A percentile compares a stretch with the other conserved stretches of the same genome.
phyloP scores from a whole-genome alignment of 345 rosid genomes.

The Fremontodendron californicum region DNA sequence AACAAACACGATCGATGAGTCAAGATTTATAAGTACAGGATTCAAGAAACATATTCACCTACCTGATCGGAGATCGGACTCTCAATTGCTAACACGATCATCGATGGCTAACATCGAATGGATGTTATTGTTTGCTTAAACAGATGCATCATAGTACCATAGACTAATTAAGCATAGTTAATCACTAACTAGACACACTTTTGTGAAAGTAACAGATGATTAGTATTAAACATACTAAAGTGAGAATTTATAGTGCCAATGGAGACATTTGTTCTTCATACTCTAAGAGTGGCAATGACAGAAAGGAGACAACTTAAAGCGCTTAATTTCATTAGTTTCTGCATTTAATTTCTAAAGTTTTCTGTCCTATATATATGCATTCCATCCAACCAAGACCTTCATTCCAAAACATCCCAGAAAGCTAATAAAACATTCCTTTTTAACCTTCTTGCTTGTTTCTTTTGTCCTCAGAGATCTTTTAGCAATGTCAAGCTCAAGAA shows the following conservation, averaged over 20 bases:
- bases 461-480: neutral
- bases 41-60: neutral
- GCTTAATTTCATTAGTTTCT: neutral
- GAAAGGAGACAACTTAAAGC: neutral
- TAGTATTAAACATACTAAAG: neutral
- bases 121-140: too few species aligned
- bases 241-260: neutral
- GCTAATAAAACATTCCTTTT: neutral
- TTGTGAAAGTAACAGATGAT: neutral
- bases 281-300: neutral
- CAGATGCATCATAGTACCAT: neutral
- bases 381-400: neutral
- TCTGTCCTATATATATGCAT: conserved; percentile 1
- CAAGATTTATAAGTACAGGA: neutral
- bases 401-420: neutral
- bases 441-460: neutral
- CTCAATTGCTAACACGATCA: neutral
- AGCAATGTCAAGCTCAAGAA: neutral
- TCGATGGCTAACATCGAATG: neutral
- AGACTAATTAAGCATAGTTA: neutral
- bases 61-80: neutral
- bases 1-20: neutral
- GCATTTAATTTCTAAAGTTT: neutral
- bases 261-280: neutral
- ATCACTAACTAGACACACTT: neutral